Evolutionary conservation across 139 green algal species (phyloP).

Genomic region (Chlorella sp.): DNA sequence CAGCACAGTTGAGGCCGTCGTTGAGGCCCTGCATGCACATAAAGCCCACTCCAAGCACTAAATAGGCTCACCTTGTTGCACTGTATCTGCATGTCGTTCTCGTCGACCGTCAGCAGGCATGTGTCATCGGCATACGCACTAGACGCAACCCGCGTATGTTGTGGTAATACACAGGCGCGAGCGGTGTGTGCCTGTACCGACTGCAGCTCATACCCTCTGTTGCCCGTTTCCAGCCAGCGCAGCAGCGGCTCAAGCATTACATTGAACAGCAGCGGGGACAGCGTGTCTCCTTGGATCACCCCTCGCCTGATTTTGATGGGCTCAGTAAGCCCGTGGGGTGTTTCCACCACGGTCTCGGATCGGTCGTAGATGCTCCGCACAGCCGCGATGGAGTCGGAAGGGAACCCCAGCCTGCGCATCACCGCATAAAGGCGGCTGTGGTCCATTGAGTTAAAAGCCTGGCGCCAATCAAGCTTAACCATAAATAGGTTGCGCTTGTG

Average conservation of each 20-base stretch:
- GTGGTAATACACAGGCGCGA: neutral
- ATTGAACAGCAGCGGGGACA: neutral
- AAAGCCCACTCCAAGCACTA: constrained; percentile 8
- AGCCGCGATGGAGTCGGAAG: neutral
- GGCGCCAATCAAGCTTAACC: neutral
- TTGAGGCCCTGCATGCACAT: neutral
- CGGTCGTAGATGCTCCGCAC: neutral
- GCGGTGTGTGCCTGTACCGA: neutral
- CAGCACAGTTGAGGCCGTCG: neutral
- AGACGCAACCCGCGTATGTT: neutral
- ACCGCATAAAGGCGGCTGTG: neutral
- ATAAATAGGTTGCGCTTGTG: neutral
- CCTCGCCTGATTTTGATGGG: neutral
- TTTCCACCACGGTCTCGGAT: neutral
- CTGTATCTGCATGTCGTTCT: neutral
- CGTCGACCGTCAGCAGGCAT: neutral
- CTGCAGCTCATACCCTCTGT: neutral
- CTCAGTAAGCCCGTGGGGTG: neutral
- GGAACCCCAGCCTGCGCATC: neutral
- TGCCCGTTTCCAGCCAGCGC: neutral
- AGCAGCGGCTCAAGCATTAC: neutral
- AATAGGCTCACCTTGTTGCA: neutral
- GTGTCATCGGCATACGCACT: neutral
- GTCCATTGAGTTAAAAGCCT: constrained; percentile 9
- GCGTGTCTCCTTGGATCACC: neutral